Base-by-base conservation (phyloP, 345 rosid genomes). In the Populus euphratica region DNA sequence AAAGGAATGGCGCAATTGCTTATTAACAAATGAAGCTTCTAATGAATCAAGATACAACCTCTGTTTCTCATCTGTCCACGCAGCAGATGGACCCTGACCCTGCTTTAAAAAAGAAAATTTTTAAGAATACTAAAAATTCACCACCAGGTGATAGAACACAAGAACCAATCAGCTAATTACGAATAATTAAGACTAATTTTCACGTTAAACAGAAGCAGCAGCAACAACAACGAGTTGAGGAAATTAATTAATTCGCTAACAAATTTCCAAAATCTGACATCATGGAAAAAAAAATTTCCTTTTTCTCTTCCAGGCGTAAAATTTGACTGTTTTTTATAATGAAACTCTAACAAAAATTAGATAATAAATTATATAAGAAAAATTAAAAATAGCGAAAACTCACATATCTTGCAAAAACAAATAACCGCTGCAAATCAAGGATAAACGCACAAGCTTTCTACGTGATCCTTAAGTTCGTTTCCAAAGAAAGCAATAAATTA, bases 61-160 rank as follows among this genome's bases (percentile, higher is more conserved):
- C 85, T 93, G 98, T 78, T 82, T 91, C 88, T 91, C 93, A 83
- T 91, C 82, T 35, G 96, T 93, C 98, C 97, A 93, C 67, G 18
- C 87, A 72, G 20, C 73, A 43, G 83, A 73, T 50, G 79, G 81
- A 39, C 86, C 90, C 91, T 90, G 89, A 39, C 86, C 90, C 91
- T 90, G 88, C 82, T 14, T 54, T 76, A 44, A 33, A 49, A 33
- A 21, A n/a, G n/a, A n/a, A n/a, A n/a, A n/a, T n/a, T n/a, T n/a
- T n/a, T n/a, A n/a, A n/a, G n/a, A n/a, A n/a, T n/a, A n/a, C n/a
- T n/a, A 44, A 33, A 49, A 33, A 21, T 66, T 23, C 12, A 31
- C 33, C 33, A 31, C 33, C 33, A 29, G 12, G 31, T 29, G 21
- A 47, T 44, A 25, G 4, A 27, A 47, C 33, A 76, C 33, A 7